Base-by-base conservation (phyloP, 23 red algal genomes). In the Gracilaria vermiculophylla region DNA sequence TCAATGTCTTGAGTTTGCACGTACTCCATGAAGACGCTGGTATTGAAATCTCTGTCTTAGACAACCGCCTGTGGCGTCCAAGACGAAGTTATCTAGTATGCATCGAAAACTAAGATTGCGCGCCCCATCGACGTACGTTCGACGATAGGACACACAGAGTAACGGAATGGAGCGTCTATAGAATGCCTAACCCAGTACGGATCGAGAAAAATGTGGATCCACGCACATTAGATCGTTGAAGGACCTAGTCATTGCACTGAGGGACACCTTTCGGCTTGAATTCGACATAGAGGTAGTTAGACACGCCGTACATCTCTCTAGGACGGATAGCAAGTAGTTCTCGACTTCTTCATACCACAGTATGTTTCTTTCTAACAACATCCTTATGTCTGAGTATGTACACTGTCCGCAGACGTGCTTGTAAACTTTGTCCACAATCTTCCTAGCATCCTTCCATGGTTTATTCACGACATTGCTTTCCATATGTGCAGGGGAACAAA, bases 291-390 rank as follows among this genome's bases (percentile, higher is more conserved):
- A 19, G 0, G 78, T 82, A 24, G 81, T 62, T 21, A 14, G 8
- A 41, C 60, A 73, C 15, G n/a, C 41, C 15, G 56, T 70, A 51
- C 86, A 90, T 25, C 53, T 33, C 20, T 90, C 86, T 2, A 90
- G 15, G 12, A 69, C 40, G 9, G 4, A 5, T 10, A 3, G 37
- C 4, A 74, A 24, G 49, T 86, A 74, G 36, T 86, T 86, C 4
- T 51, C 1, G 28, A 86, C 49, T 9, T 7, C 2, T n/a, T 71
- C 36, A 55, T 74, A 9, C 82, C 82, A 86, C 3, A 86, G 8
- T 25, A 34, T 21, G 64, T 86, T 73, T 33, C 82, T 16, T 33
- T 86, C 29, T 3, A 86, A 27, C 4, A 82, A 27, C 12, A 73
- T 0, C 41, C 35, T 70, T 27, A 74, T 86, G 48, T 86, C 82